Base-by-base conservation (phyloP, 805 yeast genomes). In the Pichia phayaonensis region DNA sequence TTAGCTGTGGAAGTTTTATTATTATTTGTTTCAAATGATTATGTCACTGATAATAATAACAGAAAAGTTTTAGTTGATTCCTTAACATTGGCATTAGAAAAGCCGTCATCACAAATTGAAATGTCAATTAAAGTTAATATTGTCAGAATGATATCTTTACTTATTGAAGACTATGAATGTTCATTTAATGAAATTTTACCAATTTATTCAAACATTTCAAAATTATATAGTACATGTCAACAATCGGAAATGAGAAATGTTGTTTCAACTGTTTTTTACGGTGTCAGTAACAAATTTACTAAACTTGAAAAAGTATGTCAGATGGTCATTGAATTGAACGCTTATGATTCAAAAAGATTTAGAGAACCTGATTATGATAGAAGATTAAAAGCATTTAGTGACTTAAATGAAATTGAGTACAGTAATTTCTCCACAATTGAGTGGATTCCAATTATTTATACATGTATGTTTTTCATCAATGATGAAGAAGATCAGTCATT, bases 401-500 rank as follows among this genome's bases (percentile, higher is more conserved):
- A 60, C 18, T 72, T 92, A 47, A 86, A 81, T 58, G 94, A 87
- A 53, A 64, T 63, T 1, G 56, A 68, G 3, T 86, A 75, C 60
- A 12, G 47, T 7, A 52, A 61, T 0, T 66, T 86, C 2, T 61
- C 77, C 0, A 70, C 77, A 0, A 42, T 66, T 3, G 88, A 88
- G 58, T 94, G 98, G 98, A 56, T 78, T 11, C 97, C 97, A 3
- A 59, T 94, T 3, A 50, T 94, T 21, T 77, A 84, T 62, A 79
- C 81, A 48, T 73, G 81, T 51, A 71, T 94, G 40, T 89, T 70
- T 61, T 86, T 79, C 62, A 77, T 94, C 51, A 80, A 81, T 50
- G 95, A 88, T 59, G 81, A 81, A 38, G 83, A 80, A 15, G 99
- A 92, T 65, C 71, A 85, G 45, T 83, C 96, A 0, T 70, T 92